A percentile compares a stretch with the other conserved stretches of the same genome.
Conservation (phyloP, 2,329 filamentous ascomycete genomes). For the Ophiobolus disseminans region DNA sequence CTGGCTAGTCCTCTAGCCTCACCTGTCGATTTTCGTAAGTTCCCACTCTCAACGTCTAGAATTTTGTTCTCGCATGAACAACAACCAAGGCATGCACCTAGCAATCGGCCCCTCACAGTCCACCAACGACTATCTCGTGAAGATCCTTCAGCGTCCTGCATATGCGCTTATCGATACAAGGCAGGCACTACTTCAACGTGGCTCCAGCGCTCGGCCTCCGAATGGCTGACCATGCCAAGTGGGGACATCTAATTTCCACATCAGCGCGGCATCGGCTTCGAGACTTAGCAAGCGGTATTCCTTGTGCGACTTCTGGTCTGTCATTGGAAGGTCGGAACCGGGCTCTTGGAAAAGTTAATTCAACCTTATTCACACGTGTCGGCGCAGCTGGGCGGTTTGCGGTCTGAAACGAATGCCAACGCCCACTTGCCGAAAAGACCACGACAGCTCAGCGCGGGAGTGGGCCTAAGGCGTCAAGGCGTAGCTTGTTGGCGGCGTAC, state of each 20-base stretch:
- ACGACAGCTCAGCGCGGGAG: slow-evolving; percentile 17
- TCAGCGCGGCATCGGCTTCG: slow-evolving; percentile 19
- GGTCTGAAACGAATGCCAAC: slow-evolving; percentile 17
- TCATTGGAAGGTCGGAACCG: slow-evolving; percentile 19
- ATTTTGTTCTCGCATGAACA: slow-evolving; percentile 21
- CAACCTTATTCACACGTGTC: slow-evolving; percentile 25
- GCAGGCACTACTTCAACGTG: slow-evolving; percentile 16
- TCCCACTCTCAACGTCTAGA: slow-evolving; percentile 5
- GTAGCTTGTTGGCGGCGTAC: slow-evolving; percentile 2
- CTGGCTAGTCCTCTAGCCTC: slow-evolving; percentile 16
- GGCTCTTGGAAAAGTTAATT: slow-evolving; percentile 16
- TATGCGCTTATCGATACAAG: slow-evolving; percentile 13
- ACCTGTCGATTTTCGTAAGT: slow-evolving; percentile 3
- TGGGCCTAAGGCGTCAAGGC: slow-evolving; percentile 14
- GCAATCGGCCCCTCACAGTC: slow-evolving; percentile 3
- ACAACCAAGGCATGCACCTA: slow-evolving; percentile 8
- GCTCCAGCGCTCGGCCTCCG: slow-evolving; percentile 19
- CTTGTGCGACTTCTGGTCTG: slow-evolving; percentile 2
- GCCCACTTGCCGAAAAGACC: slow-evolving; percentile 10
- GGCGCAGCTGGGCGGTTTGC: slow-evolving; percentile 17
- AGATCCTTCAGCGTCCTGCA: slow-evolving; percentile 16
- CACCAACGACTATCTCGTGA: slow-evolving; percentile 4
- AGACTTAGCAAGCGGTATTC: slow-evolving; percentile 17
- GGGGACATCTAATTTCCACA: slow-evolving; percentile 25
- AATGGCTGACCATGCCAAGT: slow-evolving; percentile 7